Base-by-base conservation (phyloP, 2,329 filamentous ascomycete species). In the Colletotrichum melonis region DNA sequence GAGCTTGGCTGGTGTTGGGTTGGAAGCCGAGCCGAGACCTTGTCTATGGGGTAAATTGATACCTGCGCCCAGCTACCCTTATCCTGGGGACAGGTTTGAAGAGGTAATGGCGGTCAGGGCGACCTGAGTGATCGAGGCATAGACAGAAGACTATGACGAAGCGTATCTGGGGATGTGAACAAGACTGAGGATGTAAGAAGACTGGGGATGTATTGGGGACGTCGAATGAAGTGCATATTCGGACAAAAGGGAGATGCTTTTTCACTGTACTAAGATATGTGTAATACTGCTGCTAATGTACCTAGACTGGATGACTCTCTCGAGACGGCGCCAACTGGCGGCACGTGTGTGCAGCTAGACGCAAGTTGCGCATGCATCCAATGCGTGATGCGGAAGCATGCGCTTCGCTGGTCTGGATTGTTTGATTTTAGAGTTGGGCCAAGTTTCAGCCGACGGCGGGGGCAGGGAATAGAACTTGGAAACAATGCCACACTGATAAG, bases 381-480 rank as follows among this genome's bases (percentile, higher is more conserved):
- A 12, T 24, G 54, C 49, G 35, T 59, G 55, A 30, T 52, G 62
- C 5, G 52, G 5, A 60, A 42, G 32, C 9, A 30, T 8, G 24
- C 38, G 52, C 14, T 55, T 49, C 24, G 12, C 30, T 35, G 32
- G 38, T 54, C 5, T 28, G 19, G 30, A 38, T 19, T 19, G 56
- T 19, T 19, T 24, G 24, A 24, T 64, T 22, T 69, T 65, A 64
- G 59, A 69, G 62, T 69, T 66, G 67, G 28, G 54, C 16, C 49
- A 58, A 35, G 62, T 58, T 69, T 66, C 62, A 69, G 62, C 26
- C n/a, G 26, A 46, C 9, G 49, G 28, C 1, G 42, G 24, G 9
- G 11, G 24, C n/a, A 24, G 26, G 26, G 24, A 19, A 19, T 12
- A 11, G 16, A 4, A 14, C 19, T n/a, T 49, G 42, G 7, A 22